phyloP scores from a whole-genome alignment of 305 asterid species.

The Vinca major region DNA sequence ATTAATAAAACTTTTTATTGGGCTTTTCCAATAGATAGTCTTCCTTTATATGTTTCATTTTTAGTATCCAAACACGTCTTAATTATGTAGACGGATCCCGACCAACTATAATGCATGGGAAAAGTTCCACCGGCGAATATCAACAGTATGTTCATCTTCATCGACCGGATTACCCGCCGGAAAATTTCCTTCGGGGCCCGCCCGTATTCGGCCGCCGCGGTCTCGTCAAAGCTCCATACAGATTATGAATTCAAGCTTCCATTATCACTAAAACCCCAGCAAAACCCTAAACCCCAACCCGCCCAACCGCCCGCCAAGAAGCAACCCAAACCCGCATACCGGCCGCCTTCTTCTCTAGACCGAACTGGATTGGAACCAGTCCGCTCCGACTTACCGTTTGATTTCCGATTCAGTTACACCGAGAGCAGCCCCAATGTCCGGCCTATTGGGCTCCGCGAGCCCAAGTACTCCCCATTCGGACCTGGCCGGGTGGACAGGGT shows the following conservation, averaged over 20 bases:
- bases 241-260: constrained; percentile 62
- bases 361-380: constrained; percentile 31
- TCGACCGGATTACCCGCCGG: no score
- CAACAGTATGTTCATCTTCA: constrained; percentile 7
- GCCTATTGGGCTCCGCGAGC: constrained; percentile 89
- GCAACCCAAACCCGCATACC: constrained; percentile 49
- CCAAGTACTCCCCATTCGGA: constrained; percentile 97
- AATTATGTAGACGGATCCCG: no score
- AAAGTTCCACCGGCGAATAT: background rate
- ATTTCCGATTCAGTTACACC: constrained; percentile 91
- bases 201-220: constrained; percentile 6
- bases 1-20: no score
- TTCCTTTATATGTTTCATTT: no score
- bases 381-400: constrained; percentile 67
- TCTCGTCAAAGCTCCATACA: constrained; percentile 44
- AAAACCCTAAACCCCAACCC: constrained; percentile 18
- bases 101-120: no score
- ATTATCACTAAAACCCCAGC: constrained; percentile 36
- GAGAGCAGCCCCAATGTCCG: constrained; percentile 60
- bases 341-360: constrained; percentile 76
- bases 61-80: no score
- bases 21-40: no score
- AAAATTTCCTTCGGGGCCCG: no score
- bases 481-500: constrained; percentile 65
- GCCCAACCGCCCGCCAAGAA: constrained; percentile 20